Evolutionary conservation across 768 basidiomycete genomes (phyloP).

Genomic region (Trametes maxima): DNA sequence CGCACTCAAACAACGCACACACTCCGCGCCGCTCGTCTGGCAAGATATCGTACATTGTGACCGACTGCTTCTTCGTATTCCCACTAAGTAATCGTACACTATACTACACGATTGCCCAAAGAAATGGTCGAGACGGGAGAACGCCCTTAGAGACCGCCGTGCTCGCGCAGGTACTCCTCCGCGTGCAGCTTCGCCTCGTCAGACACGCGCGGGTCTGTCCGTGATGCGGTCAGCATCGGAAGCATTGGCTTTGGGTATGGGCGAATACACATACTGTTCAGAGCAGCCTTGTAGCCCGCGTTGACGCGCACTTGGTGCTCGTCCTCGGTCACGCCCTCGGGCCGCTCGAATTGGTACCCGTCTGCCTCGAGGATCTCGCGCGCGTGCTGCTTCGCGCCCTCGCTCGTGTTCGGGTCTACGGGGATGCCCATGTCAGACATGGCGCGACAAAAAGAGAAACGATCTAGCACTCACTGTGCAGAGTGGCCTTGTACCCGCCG

Average conservation of each 20-base stretch:
- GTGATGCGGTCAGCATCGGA: slow-evolving; percentile 2
- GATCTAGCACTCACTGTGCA: slow-evolving; percentile 39
- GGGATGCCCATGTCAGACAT: background rate
- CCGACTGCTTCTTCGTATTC: background rate
- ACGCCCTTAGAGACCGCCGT: slow-evolving; percentile 27
- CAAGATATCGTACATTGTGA: no score
- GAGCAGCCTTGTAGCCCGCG: slow-evolving; percentile 59
- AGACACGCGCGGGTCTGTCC: slow-evolving; percentile 48
- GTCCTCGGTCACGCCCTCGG: slow-evolving; percentile 35
- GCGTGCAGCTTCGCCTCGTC: slow-evolving; percentile 53
- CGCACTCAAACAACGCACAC: background rate
- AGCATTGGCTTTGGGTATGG: background rate
- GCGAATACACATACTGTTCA: slow-evolving; percentile 44
- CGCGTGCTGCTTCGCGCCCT: slow-evolving; percentile 55
- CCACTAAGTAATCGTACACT: background rate
- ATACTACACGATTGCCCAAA: background rate
- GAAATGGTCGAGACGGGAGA: no score
- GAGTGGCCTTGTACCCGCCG: slow-evolving; percentile 54
- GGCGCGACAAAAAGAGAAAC: background rate
- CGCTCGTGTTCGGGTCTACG: slow-evolving; percentile 46
- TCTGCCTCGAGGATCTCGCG: slow-evolving; percentile 53
- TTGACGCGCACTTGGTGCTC: slow-evolving; percentile 50
- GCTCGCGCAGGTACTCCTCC: slow-evolving; percentile 39
- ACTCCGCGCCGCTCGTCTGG: background rate
- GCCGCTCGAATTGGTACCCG: slow-evolving; percentile 38